Evolutionary conservation across 2,329 filamentous ascomycete genomes (phyloP).

Genomic region (Nannizzia gypsea): DNA sequence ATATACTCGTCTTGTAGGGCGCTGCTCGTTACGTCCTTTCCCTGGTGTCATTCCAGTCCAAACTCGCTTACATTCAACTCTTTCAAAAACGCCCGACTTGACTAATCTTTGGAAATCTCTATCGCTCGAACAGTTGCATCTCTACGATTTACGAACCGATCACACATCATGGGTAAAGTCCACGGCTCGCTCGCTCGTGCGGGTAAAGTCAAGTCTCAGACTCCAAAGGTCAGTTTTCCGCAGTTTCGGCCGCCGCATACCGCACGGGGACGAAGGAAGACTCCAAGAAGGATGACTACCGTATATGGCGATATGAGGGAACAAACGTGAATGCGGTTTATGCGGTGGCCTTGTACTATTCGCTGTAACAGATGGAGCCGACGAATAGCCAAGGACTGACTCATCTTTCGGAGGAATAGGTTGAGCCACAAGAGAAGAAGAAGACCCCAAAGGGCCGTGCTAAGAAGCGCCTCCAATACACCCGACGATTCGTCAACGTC

Average conservation of each 20-base stretch:
- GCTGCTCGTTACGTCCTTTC: not conserved
- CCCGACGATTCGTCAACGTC: constrained; percentile 96
- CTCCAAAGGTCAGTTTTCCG: constrained; percentile 25
- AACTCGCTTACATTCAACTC: not conserved
- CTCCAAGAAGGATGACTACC: not conserved
- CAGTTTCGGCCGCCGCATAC: not conserved
- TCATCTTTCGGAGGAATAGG: constrained; percentile 38
- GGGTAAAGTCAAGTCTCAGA: constrained; percentile 94
- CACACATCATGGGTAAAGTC: constrained; percentile 71
- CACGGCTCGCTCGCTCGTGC: constrained; percentile 81
- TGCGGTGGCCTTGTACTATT: not conserved
- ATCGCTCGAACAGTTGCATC: constrained; percentile 1
- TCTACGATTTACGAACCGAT: constrained; percentile 11
- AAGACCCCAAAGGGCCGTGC: constrained; percentile 96
- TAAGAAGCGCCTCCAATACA: constrained; percentile 94
- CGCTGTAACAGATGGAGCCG: too few relatives aligned
- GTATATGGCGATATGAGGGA: not conserved
- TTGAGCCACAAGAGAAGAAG: constrained; percentile 87
- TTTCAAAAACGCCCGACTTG: not conserved
- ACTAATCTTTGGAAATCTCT: not conserved
- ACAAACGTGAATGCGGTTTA: not conserved
- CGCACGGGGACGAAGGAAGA: not conserved
- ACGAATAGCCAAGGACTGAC: not conserved
- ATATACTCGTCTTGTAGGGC: not conserved
- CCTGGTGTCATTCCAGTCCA: not conserved